Conservation (phyloP, 148 eudicot genomes). For the Rhododendron vialii region DNA sequence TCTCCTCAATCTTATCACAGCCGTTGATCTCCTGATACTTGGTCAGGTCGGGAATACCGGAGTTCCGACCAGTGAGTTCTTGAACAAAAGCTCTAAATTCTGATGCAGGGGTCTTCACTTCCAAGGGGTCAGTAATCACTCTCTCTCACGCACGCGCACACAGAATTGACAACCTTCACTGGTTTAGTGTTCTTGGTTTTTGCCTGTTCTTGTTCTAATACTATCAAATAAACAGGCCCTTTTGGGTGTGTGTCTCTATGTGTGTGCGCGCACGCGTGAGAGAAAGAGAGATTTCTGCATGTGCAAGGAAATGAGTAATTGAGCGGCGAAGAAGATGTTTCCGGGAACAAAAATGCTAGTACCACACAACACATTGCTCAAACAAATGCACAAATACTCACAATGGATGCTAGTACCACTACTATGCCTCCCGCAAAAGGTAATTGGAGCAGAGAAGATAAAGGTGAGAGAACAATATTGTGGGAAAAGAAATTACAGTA, state of each 20-base stretch:
- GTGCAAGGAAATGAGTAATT: background rate
- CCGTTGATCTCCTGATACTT: background rate
- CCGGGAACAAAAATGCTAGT: background rate
- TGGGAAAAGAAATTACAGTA: background rate
- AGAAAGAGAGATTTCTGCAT: background rate
- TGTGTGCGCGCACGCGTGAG: background rate
- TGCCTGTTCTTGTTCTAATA: background rate
- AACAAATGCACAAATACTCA: background rate
- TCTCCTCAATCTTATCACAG: too few species aligned
- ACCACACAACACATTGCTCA: background rate
- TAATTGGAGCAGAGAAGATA: background rate
- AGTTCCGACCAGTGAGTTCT: constrained; percentile 30
- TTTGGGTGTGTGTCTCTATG: background rate
- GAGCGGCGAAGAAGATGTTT: background rate
- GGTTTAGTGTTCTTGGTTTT: constrained; percentile 6
- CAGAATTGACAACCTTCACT: constrained; percentile 38
- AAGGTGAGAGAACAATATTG: background rate
- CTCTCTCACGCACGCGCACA: too few species aligned
- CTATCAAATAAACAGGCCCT: background rate
- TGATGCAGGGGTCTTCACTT: constrained; percentile 19
- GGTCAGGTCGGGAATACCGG: constrained; percentile 13
- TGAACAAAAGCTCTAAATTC: constrained; percentile 27
- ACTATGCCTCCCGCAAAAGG: background rate
- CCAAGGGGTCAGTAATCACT: too few species aligned
- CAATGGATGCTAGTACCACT: too few species aligned